Conservation (phyloP, 108 stramenopile genomes). For the Pseudonitzschia delicatissima region DNA sequence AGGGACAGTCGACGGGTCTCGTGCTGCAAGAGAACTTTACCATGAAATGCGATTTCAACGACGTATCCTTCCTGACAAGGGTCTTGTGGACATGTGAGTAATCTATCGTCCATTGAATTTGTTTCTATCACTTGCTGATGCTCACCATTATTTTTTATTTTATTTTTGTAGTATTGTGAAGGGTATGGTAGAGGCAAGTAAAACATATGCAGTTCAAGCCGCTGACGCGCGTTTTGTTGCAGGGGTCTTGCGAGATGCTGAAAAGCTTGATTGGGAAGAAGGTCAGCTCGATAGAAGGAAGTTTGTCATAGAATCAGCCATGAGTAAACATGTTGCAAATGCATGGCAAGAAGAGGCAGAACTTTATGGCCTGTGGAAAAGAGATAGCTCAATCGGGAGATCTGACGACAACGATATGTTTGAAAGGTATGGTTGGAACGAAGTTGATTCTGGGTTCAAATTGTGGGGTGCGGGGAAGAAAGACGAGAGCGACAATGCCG, state of each 20-base stretch:
- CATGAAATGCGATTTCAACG: conserved; percentile 59
- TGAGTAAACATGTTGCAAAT: conserved; percentile 44
- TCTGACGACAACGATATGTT: conserved; percentile 56
- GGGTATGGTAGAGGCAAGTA: conserved; percentile 44
- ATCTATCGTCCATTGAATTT: not conserved
- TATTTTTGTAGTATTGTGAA: conserved; percentile 44
- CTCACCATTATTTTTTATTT: not conserved
- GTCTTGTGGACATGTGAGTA: conserved; percentile 71
- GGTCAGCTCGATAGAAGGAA: conserved; percentile 60
- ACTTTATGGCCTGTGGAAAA: conserved; percentile 18
- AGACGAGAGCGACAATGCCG: not conserved
- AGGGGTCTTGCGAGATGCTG: conserved; percentile 61
- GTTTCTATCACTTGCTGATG: not conserved
- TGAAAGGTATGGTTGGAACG: conserved; percentile 75
- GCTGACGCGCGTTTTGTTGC: conserved; percentile 56
- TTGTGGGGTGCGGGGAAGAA: conserved; percentile 54
- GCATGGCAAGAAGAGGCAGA: conserved; percentile 42
- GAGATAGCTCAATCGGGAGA: not conserved
- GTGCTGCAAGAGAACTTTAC: conserved; percentile 50
- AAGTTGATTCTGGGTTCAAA: conserved; percentile 77
- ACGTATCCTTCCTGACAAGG: conserved; percentile 60
- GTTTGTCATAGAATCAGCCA: conserved; percentile 43
- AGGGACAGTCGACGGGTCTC: conserved; percentile 39
- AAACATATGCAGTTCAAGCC: conserved; percentile 37
- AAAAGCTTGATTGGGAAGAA: conserved; percentile 55